Base-by-base conservation (phyloP, 1,284 basidiomycete genomes). In the Amylostereum chailletii region DNA sequence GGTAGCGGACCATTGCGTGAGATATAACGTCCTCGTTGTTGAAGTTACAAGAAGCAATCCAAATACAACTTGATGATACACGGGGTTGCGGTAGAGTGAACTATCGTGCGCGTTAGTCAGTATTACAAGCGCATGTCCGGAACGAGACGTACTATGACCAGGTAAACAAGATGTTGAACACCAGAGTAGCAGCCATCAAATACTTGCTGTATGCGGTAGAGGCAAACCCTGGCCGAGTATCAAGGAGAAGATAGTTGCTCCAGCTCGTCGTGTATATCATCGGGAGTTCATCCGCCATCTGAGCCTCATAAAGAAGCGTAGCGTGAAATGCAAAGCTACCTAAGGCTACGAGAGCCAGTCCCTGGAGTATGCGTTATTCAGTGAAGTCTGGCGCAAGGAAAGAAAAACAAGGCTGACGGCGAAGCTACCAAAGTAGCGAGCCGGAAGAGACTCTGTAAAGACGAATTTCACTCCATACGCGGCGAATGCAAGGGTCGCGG, bases 261-360 rank as follows among this genome's bases (percentile, higher is more conserved):
- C 77, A 75, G 40, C 74, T 75, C 3, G 71, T 73, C 50, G 79
- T 75, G 55, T 78, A 81, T 46, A 84, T 75, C 82, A 86, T 85
- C 1, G 82, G 83, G 2, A 86, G 66, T 58, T 86, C 83, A 55
- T 86, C 83, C 4, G 79, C 79, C 39, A 85, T 74, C 56, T 85
- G 82, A 0, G 81, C 80, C 54, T 77, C 70, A 56, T 76, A 83
- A n/a, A 76, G 66, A n/a, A 86, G 65, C 0, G 81, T 83, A 1
- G 81, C 81, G 55, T 86, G 83, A 60, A 86, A 86, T 40, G 78
- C 74, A 57, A 81, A 77, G 58, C 79, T 82, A 11, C 83, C 83
- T 5, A 83, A 51, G 29, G 80, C 81, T 42, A 84, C 74, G 8
- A 84, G 62, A 27, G 68, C 76, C 47, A 83, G 71, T 6, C 77